Base-by-base conservation (phyloP, 768 basidiomycete species). In the Pisolithus microcarpus region DNA sequence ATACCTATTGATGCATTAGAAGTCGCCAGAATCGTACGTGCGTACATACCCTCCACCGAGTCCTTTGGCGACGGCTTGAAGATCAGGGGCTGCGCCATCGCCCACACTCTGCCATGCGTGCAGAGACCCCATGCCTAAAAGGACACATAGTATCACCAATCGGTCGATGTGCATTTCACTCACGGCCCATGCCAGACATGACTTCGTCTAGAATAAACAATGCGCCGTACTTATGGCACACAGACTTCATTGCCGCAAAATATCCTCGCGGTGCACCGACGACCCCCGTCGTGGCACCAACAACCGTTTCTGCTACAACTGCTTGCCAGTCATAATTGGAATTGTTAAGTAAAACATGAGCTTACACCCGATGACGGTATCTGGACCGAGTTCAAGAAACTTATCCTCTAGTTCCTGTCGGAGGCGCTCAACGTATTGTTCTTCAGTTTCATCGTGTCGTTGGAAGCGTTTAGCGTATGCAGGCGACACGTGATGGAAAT, bases 151-250 rank as follows among this genome's bases (percentile, higher is more conserved):
- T 43, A 46, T 34, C n/a, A 38, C 13, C 23, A 10, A 34, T 42
- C n/a, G 26, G 16, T 15, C 5, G 23, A 36, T 19, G 48, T n/a
- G 43, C 50, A 23, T 38, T 48, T 31, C 37, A 74, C 86, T 68
- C 62, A 85, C 90, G 81, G 51, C 91, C 89, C 85, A 92, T 91
- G 40, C 90, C 90, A 62, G 84, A 82, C 91, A 94, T 92, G 43
- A 92, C 87, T 68, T 94, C 92, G 60, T 95, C 92, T 34, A 92
- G 75, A 38, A 93, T 89, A 65, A 92, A 84, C 16, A 95, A 67
- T 38, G 61, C 74, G 38, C 75, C 85, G 57, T 76, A 84, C 66
- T 85, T 89, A 37, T 85, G 78, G 57, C 87, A 89, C 18, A 90
- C 85, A 10, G 83, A 81, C 58, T 85, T 88, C 81, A 91, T 87